These are phyloP conservation scores for Lactarius trivialis DNA, from an alignment of 768 basidiomycete species.

Conservation along the genomic window DNA sequence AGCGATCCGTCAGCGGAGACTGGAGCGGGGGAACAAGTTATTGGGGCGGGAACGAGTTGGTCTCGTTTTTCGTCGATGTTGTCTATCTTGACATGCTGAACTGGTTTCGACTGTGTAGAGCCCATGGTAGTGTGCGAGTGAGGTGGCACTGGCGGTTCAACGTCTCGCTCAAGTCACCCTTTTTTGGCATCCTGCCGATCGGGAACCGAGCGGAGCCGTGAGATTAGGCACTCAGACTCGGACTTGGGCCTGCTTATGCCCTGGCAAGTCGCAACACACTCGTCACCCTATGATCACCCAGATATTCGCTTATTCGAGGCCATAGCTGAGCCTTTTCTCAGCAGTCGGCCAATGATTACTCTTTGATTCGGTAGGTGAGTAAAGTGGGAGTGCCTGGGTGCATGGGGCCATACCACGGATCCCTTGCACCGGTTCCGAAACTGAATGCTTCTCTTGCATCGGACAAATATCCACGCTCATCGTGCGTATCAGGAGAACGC, in stretches of 20 bases:
- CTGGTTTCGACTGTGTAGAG: conserved; percentile 32
- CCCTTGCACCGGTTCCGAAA: too few relatives aligned
- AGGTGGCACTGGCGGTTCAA: too few relatives aligned
- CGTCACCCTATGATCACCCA: neutral
- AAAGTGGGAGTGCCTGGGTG: too few relatives aligned
- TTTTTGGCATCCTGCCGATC: too few relatives aligned
- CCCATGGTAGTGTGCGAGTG: conserved; percentile 29
- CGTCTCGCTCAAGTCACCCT: too few relatives aligned
- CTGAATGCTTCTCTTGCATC: neutral
- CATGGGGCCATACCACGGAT: neutral
- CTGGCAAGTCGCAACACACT: too few relatives aligned
- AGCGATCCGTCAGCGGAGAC: conserved; percentile 57
- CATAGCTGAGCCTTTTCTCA: neutral
- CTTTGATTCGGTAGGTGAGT: neutral
- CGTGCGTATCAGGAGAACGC: neutral
- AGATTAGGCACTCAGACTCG: too few relatives aligned
- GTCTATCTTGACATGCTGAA: conserved; percentile 13
- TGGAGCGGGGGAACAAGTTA: conserved; percentile 31
- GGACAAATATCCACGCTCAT: neutral
- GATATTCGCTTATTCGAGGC: neutral
- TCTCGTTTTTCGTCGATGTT: conserved; percentile 23
- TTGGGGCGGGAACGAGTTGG: conserved; percentile 18
- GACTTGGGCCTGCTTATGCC: too few relatives aligned
- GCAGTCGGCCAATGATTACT: too few relatives aligned
- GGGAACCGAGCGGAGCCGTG: too few relatives aligned